phyloP scores from a whole-genome alignment of 176 grass and related monocot species.

The barley (Hordeum vulgare) region MorexV3_pseudomolecules_assembly NC_058521.1:492103600-492104099 shows the following conservation, averaged over 20 bases:
- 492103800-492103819: not conserved
- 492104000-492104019: conserved; percentile 88
- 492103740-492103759: not conserved
- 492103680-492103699: too few relatives aligned
- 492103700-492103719: not conserved
- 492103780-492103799: not conserved
- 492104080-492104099: not conserved
- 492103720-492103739: not conserved
- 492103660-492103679: too few relatives aligned
- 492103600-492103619: too few relatives aligned
- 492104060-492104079: not conserved
- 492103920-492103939: conserved; percentile 56
- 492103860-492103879: conserved; percentile 76
- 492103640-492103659: too few relatives aligned
- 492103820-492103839: conserved; percentile 15
- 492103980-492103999: conserved; percentile 72
- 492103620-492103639: too few relatives aligned
- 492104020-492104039: not conserved
- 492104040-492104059: not conserved
- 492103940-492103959: conserved; percentile 54
- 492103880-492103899: conserved; percentile 77
- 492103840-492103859: conserved; percentile 41
- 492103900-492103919: conserved; percentile 75
- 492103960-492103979: conserved; percentile 41
- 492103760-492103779: not conserved